Conservation (phyloP, 441 rosid species). For the Aleurites moluccanus region DNA sequence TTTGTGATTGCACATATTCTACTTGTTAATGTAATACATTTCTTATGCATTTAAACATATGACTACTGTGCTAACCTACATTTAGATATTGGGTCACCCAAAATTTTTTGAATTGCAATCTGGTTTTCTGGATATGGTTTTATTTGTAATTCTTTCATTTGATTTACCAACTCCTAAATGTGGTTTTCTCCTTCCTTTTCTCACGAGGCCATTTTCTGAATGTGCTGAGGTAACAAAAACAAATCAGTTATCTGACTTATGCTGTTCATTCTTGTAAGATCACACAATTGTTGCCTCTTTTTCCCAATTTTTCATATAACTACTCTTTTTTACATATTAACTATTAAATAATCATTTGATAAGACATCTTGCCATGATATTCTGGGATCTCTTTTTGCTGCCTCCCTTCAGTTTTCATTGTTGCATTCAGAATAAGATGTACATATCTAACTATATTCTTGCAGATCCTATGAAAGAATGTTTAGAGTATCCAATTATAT, state of each 20-base stretch:
- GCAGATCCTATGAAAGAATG: neutral
- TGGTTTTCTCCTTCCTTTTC: neutral
- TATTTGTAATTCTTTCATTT: neutral
- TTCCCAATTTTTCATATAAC: neutral
- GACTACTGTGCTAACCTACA: no score
- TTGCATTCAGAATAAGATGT: neutral
- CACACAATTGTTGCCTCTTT: neutral
- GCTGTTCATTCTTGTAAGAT: constrained; percentile 7
- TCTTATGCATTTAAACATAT: no score
- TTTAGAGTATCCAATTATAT: neutral
- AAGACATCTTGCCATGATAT: no score
- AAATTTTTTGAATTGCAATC: neutral
- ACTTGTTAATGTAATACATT: no score
- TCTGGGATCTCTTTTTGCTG: no score
- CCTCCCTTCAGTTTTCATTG: neutral
- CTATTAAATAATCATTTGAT: constrained; percentile 3
- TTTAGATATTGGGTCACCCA: no score
- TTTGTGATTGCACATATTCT: no score
- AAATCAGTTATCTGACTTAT: neutral
- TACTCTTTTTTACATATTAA: neutral
- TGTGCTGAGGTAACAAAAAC: neutral
- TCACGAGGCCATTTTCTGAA: neutral
- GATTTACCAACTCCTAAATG: constrained; percentile 3
- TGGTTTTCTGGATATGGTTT: neutral
- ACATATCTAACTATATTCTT: neutral